Evolutionary conservation across 257 asterid genomes (phyloP), one percentile per base, ranked within the genome.

Genomic region (Jasminum sambac): DNA sequence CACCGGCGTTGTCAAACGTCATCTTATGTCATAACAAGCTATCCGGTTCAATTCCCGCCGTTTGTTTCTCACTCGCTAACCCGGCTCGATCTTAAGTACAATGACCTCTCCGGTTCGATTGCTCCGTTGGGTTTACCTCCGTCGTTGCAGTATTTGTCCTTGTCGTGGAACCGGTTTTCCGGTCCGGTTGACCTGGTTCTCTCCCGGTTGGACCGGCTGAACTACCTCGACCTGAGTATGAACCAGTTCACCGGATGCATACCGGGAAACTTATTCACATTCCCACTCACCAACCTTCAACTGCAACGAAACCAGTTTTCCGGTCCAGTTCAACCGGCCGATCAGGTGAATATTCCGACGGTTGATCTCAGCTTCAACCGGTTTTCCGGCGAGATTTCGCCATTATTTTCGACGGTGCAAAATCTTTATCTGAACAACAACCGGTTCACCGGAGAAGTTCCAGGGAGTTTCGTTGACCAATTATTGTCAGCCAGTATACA

Each of bases 361-460:
- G 89, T 95, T 5, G 99, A 95, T 70, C 95, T 94, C 36, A 95
- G 99, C 72, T 88, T 64, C 76, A 95, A 95, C 84, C 89, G 95
- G 17, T 67, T 95, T 2, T 86, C 78, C 1, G 99, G 99, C 0
- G 86, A 81, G 63, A 83, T 94, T 42, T 91, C 99, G 0, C 96
- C 98, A 0, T 37, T 89, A 64, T 78, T 95, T 36, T 74, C 99
- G 4, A 83, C 91, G 74, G 99, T 90, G 16, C 87, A 89, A 80
- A 87, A 78, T 60, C 79, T 95, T 0, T 95, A 88, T 21, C 83
- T 95, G 52, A 91, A 95, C 44, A 91, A 95, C 64, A 95, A 95
- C 87, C 95, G 91, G 87, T 89, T 95, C 87, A 72, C 75, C 26
- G 99, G 98, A 17, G 79, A 86, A 70, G 96, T 91, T 0, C 99